Evolutionary conservation across 768 basidiomycete species (phyloP).

Genomic region (Mycena floridula): DNA sequence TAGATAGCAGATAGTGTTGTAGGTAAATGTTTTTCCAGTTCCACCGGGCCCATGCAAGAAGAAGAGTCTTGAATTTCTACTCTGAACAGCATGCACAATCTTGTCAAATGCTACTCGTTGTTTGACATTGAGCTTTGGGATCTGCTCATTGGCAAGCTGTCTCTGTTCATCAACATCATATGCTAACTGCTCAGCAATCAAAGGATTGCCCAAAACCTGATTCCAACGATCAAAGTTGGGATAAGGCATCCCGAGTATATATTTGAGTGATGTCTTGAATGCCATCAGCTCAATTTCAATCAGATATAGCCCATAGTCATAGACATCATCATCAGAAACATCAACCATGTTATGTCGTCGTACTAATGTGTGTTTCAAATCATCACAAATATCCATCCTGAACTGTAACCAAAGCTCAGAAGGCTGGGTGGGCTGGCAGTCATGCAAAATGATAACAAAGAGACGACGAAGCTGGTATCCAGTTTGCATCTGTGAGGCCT

Average conservation of each 20-base stretch:
- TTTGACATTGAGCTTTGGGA: constrained; percentile 3
- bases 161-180: background rate
- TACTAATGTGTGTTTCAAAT: constrained; percentile 21
- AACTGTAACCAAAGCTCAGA: constrained; percentile 32
- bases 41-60: constrained; percentile 41
- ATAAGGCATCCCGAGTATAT: constrained; percentile 13
- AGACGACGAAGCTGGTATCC: constrained; percentile 27
- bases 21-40: constrained; percentile 41
- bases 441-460: constrained; percentile 33
- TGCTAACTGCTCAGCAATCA: background rate
- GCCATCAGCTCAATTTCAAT: constrained; percentile 20
- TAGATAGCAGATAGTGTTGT: constrained; percentile 23
- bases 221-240: constrained; percentile 13
- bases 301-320: constrained; percentile 34
- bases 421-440: constrained; percentile 27
- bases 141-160: background rate
- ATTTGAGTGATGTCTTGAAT: constrained; percentile 16
- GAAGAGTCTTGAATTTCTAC: constrained; percentile 17
- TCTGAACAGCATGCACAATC: constrained; percentile 20
- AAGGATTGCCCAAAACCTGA: constrained; percentile 16
- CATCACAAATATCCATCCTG: constrained; percentile 32
- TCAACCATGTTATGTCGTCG: constrained; percentile 2
- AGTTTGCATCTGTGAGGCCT: constrained; percentile 32
- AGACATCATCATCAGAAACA: constrained; percentile 23
- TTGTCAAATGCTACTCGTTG: constrained; percentile 23